Evolutionary conservation across 73 alveolate genomes (phyloP), one percentile per base, ranked within the genome.

Genomic region (Paramecium octaurelia): DNA sequence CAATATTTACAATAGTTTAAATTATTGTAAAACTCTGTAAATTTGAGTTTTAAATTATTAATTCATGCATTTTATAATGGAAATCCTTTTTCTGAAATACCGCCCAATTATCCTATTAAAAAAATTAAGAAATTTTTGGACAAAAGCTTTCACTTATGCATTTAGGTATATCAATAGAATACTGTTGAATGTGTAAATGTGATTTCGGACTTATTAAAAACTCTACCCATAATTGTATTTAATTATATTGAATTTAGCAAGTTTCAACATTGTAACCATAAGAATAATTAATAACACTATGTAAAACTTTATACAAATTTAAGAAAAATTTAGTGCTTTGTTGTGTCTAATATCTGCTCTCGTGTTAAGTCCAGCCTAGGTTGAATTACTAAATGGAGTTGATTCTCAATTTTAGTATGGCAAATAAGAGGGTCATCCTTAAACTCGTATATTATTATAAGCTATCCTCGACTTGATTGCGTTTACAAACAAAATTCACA

Each of bases 11-110:
- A 23, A 46, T 10, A 44, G 12, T n/a, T 24, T 27, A 8, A 80
- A 6, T 10, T 31, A 11, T 9, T 80, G 16, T 42, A 23, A 46
- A 42, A 80, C 21, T 44, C 48, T 21, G 43, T 46, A 20, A 80
- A 80, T 44, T 12, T 14, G 70, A 44, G 34, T 24, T 46, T 80
- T 80, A 21, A 23, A 6, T 80, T 44, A 46, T 40, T 44, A 43
- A 21, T 80, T 18, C 43, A 44, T 23, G 29, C 70, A 24, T 31
- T 80, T 42, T 80, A 31, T 20, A 44, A 80, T 31, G 50, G 76
- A 80, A 80, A 80, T 46, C 43, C 50, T 11, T 80, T 80, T 80
- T 42, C 64, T 20, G 91, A 80, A 20, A 43, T 80, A 23, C 70
- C 70, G 6, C n/a, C 43, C 8, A 48, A 43, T 20, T 44, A 36